Conservation (phyloP, 192 early-diverging fungal species). For the Piromyces finnis region DNA sequence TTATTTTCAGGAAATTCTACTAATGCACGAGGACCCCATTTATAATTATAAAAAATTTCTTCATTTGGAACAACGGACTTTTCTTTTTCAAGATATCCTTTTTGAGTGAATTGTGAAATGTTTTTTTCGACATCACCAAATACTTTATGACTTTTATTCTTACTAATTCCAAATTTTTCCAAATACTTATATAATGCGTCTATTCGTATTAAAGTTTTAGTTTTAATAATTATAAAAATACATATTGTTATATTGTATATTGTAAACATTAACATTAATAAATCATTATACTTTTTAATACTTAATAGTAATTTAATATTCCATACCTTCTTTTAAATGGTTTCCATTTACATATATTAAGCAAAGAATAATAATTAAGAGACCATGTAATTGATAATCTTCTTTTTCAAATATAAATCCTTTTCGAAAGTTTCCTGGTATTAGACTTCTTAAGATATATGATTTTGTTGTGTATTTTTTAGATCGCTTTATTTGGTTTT, state of each 20-base stretch:
- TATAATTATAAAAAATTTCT: neutral
- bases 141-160: neutral
- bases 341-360: neutral
- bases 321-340: neutral
- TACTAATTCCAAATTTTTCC: neutral
- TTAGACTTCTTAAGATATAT: neutral
- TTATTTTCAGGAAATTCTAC: neutral
- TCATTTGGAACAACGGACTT: neutral
- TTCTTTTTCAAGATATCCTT: neutral
- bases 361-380: neutral
- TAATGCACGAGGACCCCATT: neutral
- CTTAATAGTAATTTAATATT: no score
- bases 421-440: neutral
- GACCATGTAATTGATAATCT: neutral
- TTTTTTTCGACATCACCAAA: neutral
- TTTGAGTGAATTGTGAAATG: neutral
- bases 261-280: no score
- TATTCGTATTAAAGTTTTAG: no score
- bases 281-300: no score
- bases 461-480: neutral
- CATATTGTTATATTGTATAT: no score
- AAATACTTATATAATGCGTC: neutral
- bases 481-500: neutral
- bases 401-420: neutral
- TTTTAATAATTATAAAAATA: no score